Evolutionary conservation across 768 basidiomycete species (phyloP), one percentile per base, ranked within the genome.

Genomic region (Xerocomellus intermedius): DNA sequence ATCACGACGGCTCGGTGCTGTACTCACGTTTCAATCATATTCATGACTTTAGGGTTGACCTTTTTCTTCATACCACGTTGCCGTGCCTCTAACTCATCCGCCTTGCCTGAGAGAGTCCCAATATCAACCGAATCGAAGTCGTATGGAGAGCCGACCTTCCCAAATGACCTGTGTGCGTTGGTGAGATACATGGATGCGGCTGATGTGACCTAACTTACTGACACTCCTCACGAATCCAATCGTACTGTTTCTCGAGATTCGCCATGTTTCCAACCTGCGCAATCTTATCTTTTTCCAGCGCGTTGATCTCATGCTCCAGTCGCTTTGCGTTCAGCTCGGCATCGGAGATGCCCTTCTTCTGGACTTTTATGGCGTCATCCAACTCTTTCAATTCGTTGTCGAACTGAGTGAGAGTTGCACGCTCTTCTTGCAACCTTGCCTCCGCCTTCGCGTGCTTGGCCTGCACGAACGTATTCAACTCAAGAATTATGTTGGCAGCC

Each of bases 51-150:
- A 4, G 87, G 87, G 63, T 99, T 98, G 64, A 98, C 80, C 70
- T 95, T 97, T 76, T 94, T 93, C 76, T 94, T 95, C 85, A 93
- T 86, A 21, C 86, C 85, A 63, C 87, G 87, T 67, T 92, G 92
- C 43, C 84, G 77, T 19, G 82, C 76, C 60, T 91, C 86, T 12
- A 98, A 78, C 62, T 93, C 89, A 8, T 77, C 74, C 24, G 86
- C 87, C 66, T 86, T 87, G 39, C 82, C 76, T 43, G 79, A 75
- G 58, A 90, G 73, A 47, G 77, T 73, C 2, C 51, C 70, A 19
- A 94, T 80, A 64, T 97, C 83, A 50, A 82, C 74, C 3, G 77
- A 74, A 4, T 70, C 65, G 68, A 97, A 98, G 67, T 97, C 89
- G 67, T 93, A 99, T 12, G 82, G 83, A 8, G 89, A 83, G 6